Evolutionary conservation across 129 eudicot species (phyloP), one percentile per base, ranked within the genome.

Genomic region (Apium graveolens): DNA sequence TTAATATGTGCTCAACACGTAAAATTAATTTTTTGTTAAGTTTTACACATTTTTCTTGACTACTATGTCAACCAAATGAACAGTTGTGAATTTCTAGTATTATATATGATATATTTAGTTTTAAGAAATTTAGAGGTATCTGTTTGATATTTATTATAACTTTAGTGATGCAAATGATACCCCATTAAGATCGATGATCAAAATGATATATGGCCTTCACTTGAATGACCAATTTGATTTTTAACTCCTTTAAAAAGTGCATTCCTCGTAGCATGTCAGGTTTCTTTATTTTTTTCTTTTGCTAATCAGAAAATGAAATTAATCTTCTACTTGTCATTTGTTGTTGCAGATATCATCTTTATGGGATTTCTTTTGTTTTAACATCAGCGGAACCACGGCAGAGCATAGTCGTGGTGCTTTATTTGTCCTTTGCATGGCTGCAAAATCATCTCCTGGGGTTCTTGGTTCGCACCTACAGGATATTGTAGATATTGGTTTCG

Each of bases 301-400:
- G 4, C 32, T 60, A 3, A 60, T 60, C 6, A 60, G 68, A 11
- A n/a, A n/a, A n/a, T 26, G 9, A 41, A 41, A 16, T n/a, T 9
- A 72, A 72, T n/a, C 51, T 53, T 75, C 35, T 32, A 55, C 45
- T 24, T 11, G 35, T 31, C 45, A 16, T 57, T 74, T 39, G 29
- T 70, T 65, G 70, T 78, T 82, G 70, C 97, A 95, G 98, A 78
- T 95, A 73, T 88, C 97, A 76, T 93, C 97, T 84, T 82, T 95
- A 74, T 95, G 98, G 98, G 98, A 95, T 85, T 90, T 87, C 84
- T 95, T 95, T 42, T 95, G 98, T 85, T 95, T 95, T 83, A 91
- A 91, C 70, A 84, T 90, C 45, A 89, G 80, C 38, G 96, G 96
- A 82, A 95, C 96, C 41, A 95, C 90, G 42, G 97, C 96, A 49